These are phyloP conservation scores for Escallonia rubra DNA, from an alignment of 129 eudicot genomes.

Conservation along the genomic window DNA sequence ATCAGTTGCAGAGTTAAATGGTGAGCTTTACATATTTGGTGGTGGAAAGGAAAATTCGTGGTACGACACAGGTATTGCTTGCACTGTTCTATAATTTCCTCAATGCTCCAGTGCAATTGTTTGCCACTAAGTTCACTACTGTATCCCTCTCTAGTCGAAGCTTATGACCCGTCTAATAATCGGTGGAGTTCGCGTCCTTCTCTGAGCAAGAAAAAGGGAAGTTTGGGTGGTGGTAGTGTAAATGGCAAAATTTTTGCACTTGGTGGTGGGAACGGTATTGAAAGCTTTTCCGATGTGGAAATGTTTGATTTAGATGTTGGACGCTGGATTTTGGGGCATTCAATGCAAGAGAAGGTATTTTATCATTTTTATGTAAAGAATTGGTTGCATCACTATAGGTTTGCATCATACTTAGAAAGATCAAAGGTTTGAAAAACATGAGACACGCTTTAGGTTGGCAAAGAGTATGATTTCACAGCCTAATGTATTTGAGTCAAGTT, in stretches of 20 bases:
- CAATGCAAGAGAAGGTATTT: conserved; percentile 77
- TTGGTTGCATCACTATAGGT: background rate
- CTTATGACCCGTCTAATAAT: conserved; percentile 44
- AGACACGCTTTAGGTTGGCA: too few relatives aligned
- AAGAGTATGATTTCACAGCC: too few relatives aligned
- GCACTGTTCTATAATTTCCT: background rate
- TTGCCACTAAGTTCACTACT: conserved; percentile 5
- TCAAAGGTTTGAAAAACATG: too few relatives aligned
- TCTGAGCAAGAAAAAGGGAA: conserved; percentile 52
- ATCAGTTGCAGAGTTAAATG: conserved; percentile 50
- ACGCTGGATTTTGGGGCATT: conserved; percentile 57
- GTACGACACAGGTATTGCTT: conserved; percentile 72
- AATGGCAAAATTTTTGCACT: conserved; percentile 60
- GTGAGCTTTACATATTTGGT: conserved; percentile 66
- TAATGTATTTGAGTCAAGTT: too few relatives aligned
- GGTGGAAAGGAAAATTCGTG: conserved; percentile 59
- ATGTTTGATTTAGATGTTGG: conserved; percentile 74
- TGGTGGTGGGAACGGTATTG: conserved; percentile 73
- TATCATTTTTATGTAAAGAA: background rate
- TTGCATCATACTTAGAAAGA: too few relatives aligned
- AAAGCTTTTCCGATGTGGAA: conserved; percentile 59
- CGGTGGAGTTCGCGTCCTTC: conserved; percentile 59
- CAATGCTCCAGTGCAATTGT: background rate
- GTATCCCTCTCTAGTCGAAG: conserved; percentile 51
- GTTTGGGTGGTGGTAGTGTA: conserved; percentile 65